Conservation (phyloP, 2,329 filamentous ascomycete genomes). For the Didymella keratinophila region DNA sequence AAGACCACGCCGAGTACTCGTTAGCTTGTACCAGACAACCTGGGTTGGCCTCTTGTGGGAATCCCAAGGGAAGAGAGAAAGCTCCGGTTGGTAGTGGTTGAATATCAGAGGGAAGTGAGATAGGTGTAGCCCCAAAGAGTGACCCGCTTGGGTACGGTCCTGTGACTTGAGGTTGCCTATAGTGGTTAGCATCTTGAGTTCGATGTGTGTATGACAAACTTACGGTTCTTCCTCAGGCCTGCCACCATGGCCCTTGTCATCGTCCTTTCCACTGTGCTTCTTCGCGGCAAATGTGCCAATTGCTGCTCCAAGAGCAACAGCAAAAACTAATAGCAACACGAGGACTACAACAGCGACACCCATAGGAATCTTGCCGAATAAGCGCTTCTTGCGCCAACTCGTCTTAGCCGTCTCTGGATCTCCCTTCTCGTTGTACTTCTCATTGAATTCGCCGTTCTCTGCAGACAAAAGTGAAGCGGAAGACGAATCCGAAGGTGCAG, state of each 20-base stretch:
- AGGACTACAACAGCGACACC: slow-evolving; percentile 59
- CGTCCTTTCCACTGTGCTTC: slow-evolving; percentile 28
- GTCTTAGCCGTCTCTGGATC: slow-evolving; percentile 8
- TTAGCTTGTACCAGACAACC: slow-evolving; percentile 58
- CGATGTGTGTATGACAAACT: slow-evolving; percentile 20
- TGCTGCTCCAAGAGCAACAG: slow-evolving; percentile 60
- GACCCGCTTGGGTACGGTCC: slow-evolving; percentile 50
- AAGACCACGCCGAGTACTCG: slow-evolving; percentile 62
- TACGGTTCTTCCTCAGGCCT: slow-evolving; percentile 40
- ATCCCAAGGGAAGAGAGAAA: slow-evolving; percentile 57
- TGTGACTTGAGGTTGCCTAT: slow-evolving; percentile 56
- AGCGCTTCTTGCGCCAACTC: slow-evolving; percentile 53
- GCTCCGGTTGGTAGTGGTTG: slow-evolving; percentile 60
- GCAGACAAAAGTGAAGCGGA: slow-evolving; percentile 38
- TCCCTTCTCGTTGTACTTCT: slow-evolving; percentile 33
- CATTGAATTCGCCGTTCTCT: slow-evolving; percentile 31
- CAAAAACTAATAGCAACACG: slow-evolving; percentile 56
- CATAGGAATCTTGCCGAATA: slow-evolving; percentile 60
- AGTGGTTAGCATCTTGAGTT: slow-evolving; percentile 26
- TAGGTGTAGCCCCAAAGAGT: slow-evolving; percentile 60
- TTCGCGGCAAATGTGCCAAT: slow-evolving; percentile 63
- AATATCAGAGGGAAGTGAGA: slow-evolving; percentile 56
- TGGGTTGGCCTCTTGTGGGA: slow-evolving; percentile 57
- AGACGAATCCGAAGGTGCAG: slow-evolving; percentile 40
- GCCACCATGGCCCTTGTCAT: slow-evolving; percentile 23